A percentile compares a stretch with the other conserved stretches of the same genome.
phyloP scores from a whole-genome alignment of 108 stramenopile species.

The Discostella stelligeroides region DNA sequence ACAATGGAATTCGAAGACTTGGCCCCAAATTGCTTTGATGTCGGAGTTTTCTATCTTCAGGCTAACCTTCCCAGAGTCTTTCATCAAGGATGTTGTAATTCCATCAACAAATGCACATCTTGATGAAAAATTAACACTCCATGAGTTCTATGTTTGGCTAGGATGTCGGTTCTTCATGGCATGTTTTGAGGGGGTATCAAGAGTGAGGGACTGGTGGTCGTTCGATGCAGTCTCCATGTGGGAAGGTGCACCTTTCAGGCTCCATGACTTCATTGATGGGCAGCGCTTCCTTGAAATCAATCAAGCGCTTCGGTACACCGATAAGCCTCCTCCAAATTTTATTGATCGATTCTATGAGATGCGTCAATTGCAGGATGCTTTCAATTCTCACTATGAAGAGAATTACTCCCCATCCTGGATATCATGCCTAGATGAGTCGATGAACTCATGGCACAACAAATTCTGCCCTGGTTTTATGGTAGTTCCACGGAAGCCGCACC shows the following conservation, averaged over 20 bases:
- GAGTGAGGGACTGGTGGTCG: neutral
- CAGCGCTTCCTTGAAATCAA: neutral
- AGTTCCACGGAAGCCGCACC: slow-evolving; percentile 18
- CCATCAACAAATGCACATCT: neutral
- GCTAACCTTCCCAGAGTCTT: neutral
- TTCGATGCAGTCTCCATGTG: neutral
- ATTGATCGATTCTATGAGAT: slow-evolving; percentile 12
- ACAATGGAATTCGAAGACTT: no score
- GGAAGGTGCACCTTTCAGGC: neutral
- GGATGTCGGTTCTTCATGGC: neutral
- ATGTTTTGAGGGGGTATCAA: neutral
- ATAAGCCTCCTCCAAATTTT: neutral
- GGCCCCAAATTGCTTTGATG: no score
- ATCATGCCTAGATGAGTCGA: slow-evolving; percentile 12
- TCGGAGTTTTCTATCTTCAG: no score
- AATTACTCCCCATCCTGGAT: slow-evolving; percentile 14
- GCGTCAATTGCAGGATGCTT: neutral
- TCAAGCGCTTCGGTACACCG: slow-evolving; percentile 5
- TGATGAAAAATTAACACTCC: neutral
- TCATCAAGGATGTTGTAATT: neutral
- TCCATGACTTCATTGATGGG: neutral
- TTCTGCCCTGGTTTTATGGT: slow-evolving; percentile 24
- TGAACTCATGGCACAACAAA: slow-evolving; percentile 16
- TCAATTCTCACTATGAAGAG: slow-evolving; percentile 6
- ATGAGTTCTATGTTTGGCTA: slow-evolving; percentile 2